Percentiles rank a stretch among this genome's conserved stretches.
phyloP scores from a whole-genome alignment of 495 filamentous ascomycete species.

The Wilcoxina mikolae region DNA sequence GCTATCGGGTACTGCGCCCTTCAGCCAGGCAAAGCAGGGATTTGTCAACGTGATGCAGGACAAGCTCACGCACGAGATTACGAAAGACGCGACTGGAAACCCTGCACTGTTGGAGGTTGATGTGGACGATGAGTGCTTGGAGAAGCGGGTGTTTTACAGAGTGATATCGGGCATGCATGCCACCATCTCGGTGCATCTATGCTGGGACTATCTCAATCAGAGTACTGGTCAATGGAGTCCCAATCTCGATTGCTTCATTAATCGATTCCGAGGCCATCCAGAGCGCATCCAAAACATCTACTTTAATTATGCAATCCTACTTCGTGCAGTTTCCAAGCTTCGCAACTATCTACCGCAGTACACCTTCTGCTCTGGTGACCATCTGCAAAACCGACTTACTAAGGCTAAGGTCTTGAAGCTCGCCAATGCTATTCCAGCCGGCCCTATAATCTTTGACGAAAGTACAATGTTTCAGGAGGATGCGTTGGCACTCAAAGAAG shows the following conservation, averaged over 20 bases:
- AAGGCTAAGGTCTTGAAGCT: slow-evolving; percentile 64
- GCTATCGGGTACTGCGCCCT: neutral
- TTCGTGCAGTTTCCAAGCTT: slow-evolving; percentile 83
- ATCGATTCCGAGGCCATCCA: slow-evolving; percentile 64
- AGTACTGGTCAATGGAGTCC: slow-evolving; percentile 85
- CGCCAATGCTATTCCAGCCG: slow-evolving; percentile 46
- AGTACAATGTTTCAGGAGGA: slow-evolving; percentile 78
- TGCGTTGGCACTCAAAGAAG: slow-evolving; percentile 67
- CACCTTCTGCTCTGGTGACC: slow-evolving; percentile 83
- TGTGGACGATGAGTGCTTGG: slow-evolving; percentile 77
- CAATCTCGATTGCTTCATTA: slow-evolving; percentile 77
- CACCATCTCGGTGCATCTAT: slow-evolving; percentile 87
- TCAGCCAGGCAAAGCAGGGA: slow-evolving; percentile 57
- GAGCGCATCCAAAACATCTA: slow-evolving; percentile 94
- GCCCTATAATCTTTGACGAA: slow-evolving; percentile 79
- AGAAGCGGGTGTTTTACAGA: slow-evolving; percentile 94
- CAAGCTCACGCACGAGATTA: slow-evolving; percentile 46
- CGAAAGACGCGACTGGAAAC: slow-evolving; percentile 36
- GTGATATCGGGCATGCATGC: slow-evolving; percentile 96
- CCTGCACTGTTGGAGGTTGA: slow-evolving; percentile 43
- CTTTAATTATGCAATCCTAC: slow-evolving; percentile 92
- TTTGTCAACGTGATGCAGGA: slow-evolving; percentile 69
- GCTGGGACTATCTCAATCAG: slow-evolving; percentile 92
- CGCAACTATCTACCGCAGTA: slow-evolving; percentile 67
- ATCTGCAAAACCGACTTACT: slow-evolving; percentile 58